phyloP scores from a whole-genome alignment of 768 basidiomycete species.

The Kwoniella sp. region DNA sequence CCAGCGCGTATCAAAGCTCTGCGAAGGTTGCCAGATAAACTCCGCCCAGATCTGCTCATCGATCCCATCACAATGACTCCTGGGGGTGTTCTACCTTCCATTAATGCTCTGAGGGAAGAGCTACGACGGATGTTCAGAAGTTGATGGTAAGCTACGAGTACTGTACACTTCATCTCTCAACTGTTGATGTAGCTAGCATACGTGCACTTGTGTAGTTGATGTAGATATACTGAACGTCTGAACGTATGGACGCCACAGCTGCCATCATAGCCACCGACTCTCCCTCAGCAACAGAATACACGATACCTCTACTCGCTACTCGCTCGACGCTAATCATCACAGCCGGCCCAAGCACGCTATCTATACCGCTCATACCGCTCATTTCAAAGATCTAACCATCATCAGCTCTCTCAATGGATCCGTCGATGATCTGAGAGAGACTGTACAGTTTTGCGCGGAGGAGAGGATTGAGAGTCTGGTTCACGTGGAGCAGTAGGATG shows the following conservation, averaged over 20 bases:
- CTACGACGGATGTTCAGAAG: neutral
- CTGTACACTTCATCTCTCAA: too few relatives aligned
- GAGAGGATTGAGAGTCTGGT: constrained; percentile 4
- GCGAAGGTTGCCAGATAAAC: neutral
- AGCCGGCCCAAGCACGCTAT: neutral
- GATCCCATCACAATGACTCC: neutral
- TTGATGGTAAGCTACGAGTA: constrained; percentile 6
- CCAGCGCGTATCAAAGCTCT: neutral
- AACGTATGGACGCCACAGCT: neutral
- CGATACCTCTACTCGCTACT: neutral
- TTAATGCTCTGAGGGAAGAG: neutral
- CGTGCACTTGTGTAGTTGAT: too few relatives aligned
- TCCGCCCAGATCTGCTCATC: constrained; percentile 1
- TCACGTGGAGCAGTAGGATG: constrained; percentile 1
- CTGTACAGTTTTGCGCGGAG: neutral
- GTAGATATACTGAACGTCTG: too few relatives aligned
- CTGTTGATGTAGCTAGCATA: too few relatives aligned
- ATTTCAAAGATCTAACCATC: constrained; percentile 6
- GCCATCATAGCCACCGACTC: neutral
- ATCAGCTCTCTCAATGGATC: neutral
- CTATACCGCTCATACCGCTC: neutral
- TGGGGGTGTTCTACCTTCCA: neutral
- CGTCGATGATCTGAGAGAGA: neutral
- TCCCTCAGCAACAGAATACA: neutral
- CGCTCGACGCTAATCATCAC: constrained; percentile 6